Evolutionary conservation across 208 protist genomes (phyloP).

Genomic region (Leishmania turanica): DNA sequence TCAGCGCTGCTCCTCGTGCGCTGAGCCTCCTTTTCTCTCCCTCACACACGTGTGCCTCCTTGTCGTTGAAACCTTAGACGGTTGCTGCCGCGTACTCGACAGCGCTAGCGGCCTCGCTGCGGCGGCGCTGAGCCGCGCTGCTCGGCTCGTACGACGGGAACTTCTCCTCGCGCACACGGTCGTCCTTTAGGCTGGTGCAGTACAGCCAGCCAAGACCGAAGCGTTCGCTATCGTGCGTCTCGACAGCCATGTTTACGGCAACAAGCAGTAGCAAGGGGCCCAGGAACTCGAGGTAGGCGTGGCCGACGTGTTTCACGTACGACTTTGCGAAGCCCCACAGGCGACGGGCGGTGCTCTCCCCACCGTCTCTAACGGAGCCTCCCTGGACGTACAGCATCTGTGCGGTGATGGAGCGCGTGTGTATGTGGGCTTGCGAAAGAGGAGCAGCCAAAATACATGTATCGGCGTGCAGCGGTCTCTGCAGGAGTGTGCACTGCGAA

Average conservation of each 20-base stretch:
- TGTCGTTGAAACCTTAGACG: constrained; percentile 34
- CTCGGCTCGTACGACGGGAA: constrained; percentile 78
- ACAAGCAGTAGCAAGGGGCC: constrained; percentile 55
- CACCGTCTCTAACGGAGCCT: constrained; percentile 12
- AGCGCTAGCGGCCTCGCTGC: constrained; percentile 64
- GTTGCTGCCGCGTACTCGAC: constrained; percentile 59
- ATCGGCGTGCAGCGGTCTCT: neutral
- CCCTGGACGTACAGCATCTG: constrained; percentile 25
- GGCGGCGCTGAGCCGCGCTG: constrained; percentile 64
- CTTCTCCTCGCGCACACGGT: constrained; percentile 70
- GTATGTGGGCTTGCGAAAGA: constrained; percentile 1
- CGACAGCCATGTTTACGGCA: constrained; percentile 53
- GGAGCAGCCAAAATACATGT: neutral
- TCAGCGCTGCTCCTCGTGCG: neutral
- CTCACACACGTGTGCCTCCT: neutral
- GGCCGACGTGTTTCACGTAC: constrained; percentile 51
- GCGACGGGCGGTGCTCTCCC: constrained; percentile 12
- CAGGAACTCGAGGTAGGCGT: constrained; percentile 58
- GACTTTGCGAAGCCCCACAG: constrained; percentile 55
- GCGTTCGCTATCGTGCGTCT: constrained; percentile 67
- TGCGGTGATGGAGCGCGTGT: constrained; percentile 2
- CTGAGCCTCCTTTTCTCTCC: neutral
- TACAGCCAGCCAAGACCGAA: constrained; percentile 85
- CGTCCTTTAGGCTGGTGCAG: constrained; percentile 58
- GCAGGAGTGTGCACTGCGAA: neutral